Conservation (phyloP, 495 filamentous ascomycete genomes). For the Aspergillus sclerotioniger region DNA sequence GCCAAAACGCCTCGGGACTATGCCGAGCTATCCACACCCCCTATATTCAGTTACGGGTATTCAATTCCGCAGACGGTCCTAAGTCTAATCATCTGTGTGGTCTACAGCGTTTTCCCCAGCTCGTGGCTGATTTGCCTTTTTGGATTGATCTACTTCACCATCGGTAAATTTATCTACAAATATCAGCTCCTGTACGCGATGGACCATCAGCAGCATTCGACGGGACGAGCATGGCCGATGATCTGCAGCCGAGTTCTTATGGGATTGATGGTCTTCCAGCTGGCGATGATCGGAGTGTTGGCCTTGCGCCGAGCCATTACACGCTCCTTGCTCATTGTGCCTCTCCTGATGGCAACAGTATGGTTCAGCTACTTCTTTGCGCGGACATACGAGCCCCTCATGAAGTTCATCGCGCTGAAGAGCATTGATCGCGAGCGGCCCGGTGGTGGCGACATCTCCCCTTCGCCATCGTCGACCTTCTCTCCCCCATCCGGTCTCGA, state of each 20-base stretch:
- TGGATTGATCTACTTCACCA: conserved; percentile 80
- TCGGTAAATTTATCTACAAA: conserved; percentile 95
- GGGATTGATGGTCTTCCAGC: conserved; percentile 81
- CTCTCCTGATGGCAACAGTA: conserved; percentile 72
- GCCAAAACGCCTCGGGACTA: conserved; percentile 90
- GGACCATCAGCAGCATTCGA: conserved; percentile 95
- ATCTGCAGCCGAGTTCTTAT: conserved; percentile 87
- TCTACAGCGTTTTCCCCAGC: conserved; percentile 85
- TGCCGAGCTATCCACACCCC: conserved; percentile 77
- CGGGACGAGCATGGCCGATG: conserved; percentile 90
- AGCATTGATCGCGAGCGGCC: conserved; percentile 66
- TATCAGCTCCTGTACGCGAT: conserved; percentile 98
- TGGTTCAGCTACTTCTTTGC: conserved; percentile 82
- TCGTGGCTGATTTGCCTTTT: conserved; percentile 81
- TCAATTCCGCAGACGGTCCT: conserved; percentile 90
- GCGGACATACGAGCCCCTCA: conserved; percentile 76
- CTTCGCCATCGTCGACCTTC: conserved; percentile 37
- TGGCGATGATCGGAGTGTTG: conserved; percentile 85
- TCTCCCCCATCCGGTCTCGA: conserved; percentile 44
- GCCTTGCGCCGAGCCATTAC: conserved; percentile 70
- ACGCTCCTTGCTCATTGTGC: conserved; percentile 67
- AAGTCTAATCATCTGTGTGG: conserved; percentile 88
- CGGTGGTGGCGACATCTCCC: conserved; percentile 34
- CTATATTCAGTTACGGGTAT: conserved; percentile 92
- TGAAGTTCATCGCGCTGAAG: conserved; percentile 85